phyloP scores from a whole-genome alignment of 2,329 filamentous ascomycete species.

The Ambrosiella cleistominuta region DNA sequence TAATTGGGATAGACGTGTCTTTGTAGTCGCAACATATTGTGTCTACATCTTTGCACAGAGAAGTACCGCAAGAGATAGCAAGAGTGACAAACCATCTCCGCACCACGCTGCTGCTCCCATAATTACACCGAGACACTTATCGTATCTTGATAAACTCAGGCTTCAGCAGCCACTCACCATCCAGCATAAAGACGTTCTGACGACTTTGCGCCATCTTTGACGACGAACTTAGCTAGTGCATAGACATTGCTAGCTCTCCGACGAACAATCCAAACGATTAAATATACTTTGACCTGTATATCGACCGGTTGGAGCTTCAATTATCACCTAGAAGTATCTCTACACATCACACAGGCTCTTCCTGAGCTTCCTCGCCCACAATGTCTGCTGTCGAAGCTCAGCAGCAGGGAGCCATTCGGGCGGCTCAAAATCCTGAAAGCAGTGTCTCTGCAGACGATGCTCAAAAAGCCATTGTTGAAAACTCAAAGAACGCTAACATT shows the following conservation, averaged over 20 bases:
- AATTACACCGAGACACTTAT: too few species aligned
- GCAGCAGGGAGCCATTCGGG: slow-evolving; percentile 62
- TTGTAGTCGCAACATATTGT: too few species aligned
- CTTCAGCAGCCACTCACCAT: not conserved
- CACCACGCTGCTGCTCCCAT: too few species aligned
- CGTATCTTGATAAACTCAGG: not conserved
- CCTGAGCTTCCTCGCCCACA: slow-evolving; percentile 14
- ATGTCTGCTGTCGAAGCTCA: slow-evolving; percentile 46
- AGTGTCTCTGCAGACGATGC: slow-evolving; percentile 51
- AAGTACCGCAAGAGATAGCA: too few species aligned
- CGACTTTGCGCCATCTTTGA: not conserved
- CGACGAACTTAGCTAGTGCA: not conserved
- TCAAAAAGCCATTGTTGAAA: slow-evolving; percentile 54
- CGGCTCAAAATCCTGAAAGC: slow-evolving; percentile 53
- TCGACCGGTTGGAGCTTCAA: not conserved
- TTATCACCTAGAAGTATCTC: not conserved
- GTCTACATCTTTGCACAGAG: too few species aligned
- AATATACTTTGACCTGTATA: not conserved
- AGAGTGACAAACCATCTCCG: too few species aligned
- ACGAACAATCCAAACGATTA: not conserved
- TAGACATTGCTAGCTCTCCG: not conserved
- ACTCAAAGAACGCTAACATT: slow-evolving; percentile 63
- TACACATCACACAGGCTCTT: not conserved
- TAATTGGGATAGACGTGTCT: too few species aligned
- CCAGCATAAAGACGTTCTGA: not conserved